Evolutionary conservation across 2,329 filamentous ascomycete species (phyloP).

Genomic region (Periconia digitata): DNA sequence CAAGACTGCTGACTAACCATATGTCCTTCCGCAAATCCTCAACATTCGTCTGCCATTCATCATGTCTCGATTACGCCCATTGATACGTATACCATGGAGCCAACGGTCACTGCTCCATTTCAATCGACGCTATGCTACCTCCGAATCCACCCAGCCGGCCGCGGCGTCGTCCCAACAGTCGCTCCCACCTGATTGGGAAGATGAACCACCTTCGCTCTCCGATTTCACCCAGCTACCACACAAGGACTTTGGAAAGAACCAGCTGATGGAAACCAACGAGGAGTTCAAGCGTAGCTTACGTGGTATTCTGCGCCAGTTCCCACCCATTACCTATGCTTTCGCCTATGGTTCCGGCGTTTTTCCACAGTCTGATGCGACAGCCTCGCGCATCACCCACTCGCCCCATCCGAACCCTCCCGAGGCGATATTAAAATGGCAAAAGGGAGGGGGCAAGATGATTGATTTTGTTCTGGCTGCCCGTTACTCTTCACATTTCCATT

Average conservation of each 20-base stretch:
- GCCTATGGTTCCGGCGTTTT: constrained; percentile 98
- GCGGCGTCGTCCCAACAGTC: constrained; percentile 26
- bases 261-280: constrained; percentile 89
- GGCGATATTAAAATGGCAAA: constrained; percentile 81
- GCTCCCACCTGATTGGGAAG: constrained; percentile 68
- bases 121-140: constrained; percentile 28
- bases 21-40: constrained; percentile 13
- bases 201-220: constrained; percentile 69
- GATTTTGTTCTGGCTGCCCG: constrained; percentile 98
- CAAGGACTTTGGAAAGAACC: constrained; percentile 86
- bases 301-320: constrained; percentile 88
- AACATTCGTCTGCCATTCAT: constrained; percentile 23
- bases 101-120: constrained; percentile 22
- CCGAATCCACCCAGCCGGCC: constrained; percentile 23
- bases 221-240: constrained; percentile 77
- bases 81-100: constrained; percentile 30
- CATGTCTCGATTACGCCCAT: constrained; percentile 36
- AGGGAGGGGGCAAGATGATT: constrained; percentile 91
- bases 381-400: constrained; percentile 57
- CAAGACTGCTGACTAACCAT: constrained; percentile 7
- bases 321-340: constrained; percentile 94
- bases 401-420: constrained; percentile 81
- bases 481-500: constrained; percentile 96
- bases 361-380: constrained; percentile 64
- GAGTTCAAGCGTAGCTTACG: constrained; percentile 92